Conservation (phyloP, 495 filamentous ascomycete genomes). For the Daldinia grandis region DNA sequence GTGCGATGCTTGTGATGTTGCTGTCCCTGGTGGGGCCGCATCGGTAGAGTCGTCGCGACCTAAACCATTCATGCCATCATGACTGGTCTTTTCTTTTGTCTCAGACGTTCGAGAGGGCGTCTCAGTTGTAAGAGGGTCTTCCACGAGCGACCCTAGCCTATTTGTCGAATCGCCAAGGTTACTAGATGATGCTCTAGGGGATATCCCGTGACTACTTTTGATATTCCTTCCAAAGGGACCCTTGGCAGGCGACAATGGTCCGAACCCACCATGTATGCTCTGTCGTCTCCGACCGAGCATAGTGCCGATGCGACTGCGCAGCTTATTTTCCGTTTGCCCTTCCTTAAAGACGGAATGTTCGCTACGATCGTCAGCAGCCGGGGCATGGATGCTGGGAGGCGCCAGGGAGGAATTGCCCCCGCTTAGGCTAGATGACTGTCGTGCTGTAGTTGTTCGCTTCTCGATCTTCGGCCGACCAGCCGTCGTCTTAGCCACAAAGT, state of each 20-base stretch:
- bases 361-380: conserved; percentile 64
- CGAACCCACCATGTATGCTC: conserved; percentile 63
- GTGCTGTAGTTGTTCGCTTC: conserved; percentile 50
- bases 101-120: conserved; percentile 42
- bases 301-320: conserved; percentile 78
- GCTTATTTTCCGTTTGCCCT: conserved; percentile 59
- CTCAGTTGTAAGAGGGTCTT: conserved; percentile 52
- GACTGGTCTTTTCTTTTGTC: conserved; percentile 46
- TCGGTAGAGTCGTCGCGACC: conserved; percentile 44
- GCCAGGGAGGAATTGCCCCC: conserved; percentile 42
- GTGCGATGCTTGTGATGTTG: conserved; percentile 43
- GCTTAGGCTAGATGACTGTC: conserved; percentile 52
- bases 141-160: conserved; percentile 60
- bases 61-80: conserved; percentile 57
- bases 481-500: conserved; percentile 68
- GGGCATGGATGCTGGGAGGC: conserved; percentile 35
- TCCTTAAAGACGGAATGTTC: conserved; percentile 66
- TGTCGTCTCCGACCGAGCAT: conserved; percentile 74
- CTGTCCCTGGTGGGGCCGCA: conserved; percentile 30
- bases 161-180: conserved; percentile 63
- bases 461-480: conserved; percentile 60
- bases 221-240: conserved; percentile 61
- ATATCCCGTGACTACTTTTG: conserved; percentile 60
- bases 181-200: conserved; percentile 62
- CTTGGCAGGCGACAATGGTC: conserved; percentile 56